phyloP scores from a whole-genome alignment of 495 filamentous ascomycete genomes.

The Aspergillus ellipticus region DNA sequence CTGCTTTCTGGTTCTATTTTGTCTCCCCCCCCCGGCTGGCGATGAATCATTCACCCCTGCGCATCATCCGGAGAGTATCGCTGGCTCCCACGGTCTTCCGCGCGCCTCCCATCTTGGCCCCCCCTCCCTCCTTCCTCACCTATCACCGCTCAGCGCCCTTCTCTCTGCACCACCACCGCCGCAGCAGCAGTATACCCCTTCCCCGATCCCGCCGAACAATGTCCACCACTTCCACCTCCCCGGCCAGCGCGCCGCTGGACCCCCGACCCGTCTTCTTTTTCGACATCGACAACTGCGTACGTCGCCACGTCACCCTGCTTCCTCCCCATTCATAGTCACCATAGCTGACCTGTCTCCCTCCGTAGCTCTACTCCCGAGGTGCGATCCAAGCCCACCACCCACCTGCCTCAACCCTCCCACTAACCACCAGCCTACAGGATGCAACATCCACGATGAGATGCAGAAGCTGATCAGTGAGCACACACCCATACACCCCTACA shows the following conservation, averaged over 20 bases:
- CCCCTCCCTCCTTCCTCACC: conserved; percentile 1
- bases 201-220: conserved; percentile 20
- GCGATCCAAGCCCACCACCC: conserved; percentile 7
- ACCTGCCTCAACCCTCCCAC: background rate
- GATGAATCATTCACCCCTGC: conserved; percentile 9
- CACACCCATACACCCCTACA: background rate
- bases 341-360: conserved; percentile 12
- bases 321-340: too few species aligned
- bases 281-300: conserved; percentile 96
- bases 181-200: background rate
- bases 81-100: conserved; percentile 4
- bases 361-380: conserved; percentile 54
- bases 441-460: conserved; percentile 73
- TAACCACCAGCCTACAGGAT: conserved; percentile 38
- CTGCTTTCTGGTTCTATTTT: background rate
- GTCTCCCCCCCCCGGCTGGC: background rate
- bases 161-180: background rate
- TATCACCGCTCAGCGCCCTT: background rate
- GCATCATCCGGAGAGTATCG: background rate
- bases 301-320: conserved; percentile 21
- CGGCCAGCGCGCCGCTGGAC: conserved; percentile 21
- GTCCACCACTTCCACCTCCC: conserved; percentile 16
- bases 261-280: conserved; percentile 71
- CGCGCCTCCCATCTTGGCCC: background rate
- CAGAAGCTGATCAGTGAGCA: conserved; percentile 57